Evolutionary conservation across 73 alveolate species (phyloP).

Genomic region (Stentor coeruleus): DNA sequence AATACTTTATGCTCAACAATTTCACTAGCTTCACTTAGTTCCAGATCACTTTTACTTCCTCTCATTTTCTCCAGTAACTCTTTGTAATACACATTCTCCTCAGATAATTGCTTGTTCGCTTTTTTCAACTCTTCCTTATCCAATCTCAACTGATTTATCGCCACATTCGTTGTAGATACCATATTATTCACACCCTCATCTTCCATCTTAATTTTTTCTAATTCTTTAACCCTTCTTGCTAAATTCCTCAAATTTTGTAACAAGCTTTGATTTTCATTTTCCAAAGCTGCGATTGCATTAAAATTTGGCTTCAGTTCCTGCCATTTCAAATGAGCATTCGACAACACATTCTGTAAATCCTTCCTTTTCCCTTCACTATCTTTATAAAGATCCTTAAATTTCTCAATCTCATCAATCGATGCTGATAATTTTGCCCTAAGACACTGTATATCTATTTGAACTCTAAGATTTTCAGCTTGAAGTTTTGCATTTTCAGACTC

Average conservation of each 20-base stretch:
- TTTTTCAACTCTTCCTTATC: neutral
- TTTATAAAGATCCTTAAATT: neutral
- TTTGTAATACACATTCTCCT: neutral
- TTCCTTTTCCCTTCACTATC: neutral
- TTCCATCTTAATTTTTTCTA: neutral
- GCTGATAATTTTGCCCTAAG: neutral
- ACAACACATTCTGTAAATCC: neutral
- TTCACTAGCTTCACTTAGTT: neutral
- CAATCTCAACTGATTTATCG: neutral
- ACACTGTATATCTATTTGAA: neutral
- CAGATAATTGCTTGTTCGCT: neutral
- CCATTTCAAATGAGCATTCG: neutral
- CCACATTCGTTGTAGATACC: neutral
- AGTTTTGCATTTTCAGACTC: neutral
- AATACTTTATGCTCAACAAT: neutral
- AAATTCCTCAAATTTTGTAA: neutral
- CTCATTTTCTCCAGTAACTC: neutral
- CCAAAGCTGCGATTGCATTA: neutral
- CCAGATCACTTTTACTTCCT: neutral
- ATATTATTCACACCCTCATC: neutral
- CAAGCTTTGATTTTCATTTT: constrained; percentile 17
- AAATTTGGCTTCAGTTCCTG: neutral
- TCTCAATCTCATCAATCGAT: neutral
- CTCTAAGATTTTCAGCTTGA: neutral
- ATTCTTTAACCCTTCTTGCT: neutral